These are phyloP conservation scores for Venturia carpophila DNA, from an alignment of 2,329 filamentous ascomycete genomes.

Conservation along the genomic window DNA sequence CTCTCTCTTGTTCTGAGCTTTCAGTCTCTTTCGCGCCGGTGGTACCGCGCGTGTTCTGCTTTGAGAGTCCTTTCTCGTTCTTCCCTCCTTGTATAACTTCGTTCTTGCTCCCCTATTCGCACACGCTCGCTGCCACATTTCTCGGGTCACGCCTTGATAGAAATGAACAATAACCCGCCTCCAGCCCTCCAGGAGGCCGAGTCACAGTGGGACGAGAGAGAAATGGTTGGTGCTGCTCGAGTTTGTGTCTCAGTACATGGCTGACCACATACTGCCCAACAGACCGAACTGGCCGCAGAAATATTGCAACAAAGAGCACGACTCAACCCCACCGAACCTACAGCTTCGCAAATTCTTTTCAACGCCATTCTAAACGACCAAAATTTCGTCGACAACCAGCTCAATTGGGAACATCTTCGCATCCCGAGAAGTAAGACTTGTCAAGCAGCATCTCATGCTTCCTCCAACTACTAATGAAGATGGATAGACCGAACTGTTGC, in stretches of 20 bases:
- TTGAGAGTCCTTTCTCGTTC: not conserved
- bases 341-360: not conserved
- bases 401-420: conserved; percentile 15
- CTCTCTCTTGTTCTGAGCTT: conserved; percentile 13
- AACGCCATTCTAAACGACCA: conserved; percentile 6
- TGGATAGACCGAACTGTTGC: conserved; percentile 10
- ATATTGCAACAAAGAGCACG: conserved; percentile 17
- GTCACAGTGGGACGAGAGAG: conserved; percentile 13
- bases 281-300: conserved; percentile 15
- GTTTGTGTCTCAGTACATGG: not conserved
- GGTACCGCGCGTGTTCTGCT: conserved; percentile 16
- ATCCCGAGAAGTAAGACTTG: conserved; percentile 11
- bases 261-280: conserved; percentile 7
- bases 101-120: conserved; percentile 4
- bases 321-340: not conserved
- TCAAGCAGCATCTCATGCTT: not conserved
- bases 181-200: not conserved
- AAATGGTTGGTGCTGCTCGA: conserved; percentile 13
- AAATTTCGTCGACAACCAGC: not conserved
- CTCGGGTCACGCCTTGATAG: not conserved
- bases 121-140: conserved; percentile 1
- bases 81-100: conserved; percentile 5
- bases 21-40: conserved; percentile 17
- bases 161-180: conserved; percentile 12
- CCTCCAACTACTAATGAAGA: not conserved